Evolutionary conservation across 2,329 filamentous ascomycete species (phyloP).

Genomic region (Fusarium sp.): DNA sequence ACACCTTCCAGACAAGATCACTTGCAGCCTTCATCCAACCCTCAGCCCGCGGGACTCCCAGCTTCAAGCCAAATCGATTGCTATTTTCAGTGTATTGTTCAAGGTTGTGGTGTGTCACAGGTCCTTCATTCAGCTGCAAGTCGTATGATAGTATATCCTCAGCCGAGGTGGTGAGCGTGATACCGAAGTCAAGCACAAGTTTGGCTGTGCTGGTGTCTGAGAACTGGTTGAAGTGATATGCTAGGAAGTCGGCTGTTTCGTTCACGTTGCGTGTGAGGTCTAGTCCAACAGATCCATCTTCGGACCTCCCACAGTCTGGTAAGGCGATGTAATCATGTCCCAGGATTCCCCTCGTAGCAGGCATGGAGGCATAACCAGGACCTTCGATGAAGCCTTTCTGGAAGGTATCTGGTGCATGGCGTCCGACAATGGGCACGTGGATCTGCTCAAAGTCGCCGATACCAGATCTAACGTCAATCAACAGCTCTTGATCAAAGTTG

Average conservation of each 20-base stretch:
- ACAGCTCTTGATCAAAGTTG: slow-evolving; percentile 38
- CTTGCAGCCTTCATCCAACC: slow-evolving; percentile 35
- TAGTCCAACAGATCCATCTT: slow-evolving; percentile 24
- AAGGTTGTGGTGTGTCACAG: neutral
- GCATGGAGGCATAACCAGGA: slow-evolving; percentile 56
- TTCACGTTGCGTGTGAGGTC: neutral
- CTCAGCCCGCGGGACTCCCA: slow-evolving; percentile 30
- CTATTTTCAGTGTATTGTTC: slow-evolving; percentile 20
- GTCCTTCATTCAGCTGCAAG: neutral
- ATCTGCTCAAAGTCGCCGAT: slow-evolving; percentile 56
- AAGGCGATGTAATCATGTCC: slow-evolving; percentile 12
- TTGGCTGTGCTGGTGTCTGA: neutral
- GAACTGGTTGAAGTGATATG: slow-evolving; percentile 28
- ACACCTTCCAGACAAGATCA: slow-evolving; percentile 22
- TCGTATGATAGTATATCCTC: slow-evolving; percentile 27
- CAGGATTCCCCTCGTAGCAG: neutral
- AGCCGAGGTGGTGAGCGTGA: slow-evolving; percentile 9
- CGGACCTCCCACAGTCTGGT: slow-evolving; percentile 23
- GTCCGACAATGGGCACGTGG: slow-evolving; percentile 65
- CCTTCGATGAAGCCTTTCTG: slow-evolving; percentile 69
- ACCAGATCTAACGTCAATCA: slow-evolving; percentile 48
- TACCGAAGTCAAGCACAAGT: slow-evolving; percentile 22
- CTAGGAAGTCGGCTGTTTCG: neutral
- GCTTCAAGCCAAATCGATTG: slow-evolving; percentile 20
- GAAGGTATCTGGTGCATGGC: slow-evolving; percentile 60